These are phyloP conservation scores for Aspergillus sp. DNA, from an alignment of 2,329 filamentous ascomycete genomes.

Conservation along the genomic window DNA sequence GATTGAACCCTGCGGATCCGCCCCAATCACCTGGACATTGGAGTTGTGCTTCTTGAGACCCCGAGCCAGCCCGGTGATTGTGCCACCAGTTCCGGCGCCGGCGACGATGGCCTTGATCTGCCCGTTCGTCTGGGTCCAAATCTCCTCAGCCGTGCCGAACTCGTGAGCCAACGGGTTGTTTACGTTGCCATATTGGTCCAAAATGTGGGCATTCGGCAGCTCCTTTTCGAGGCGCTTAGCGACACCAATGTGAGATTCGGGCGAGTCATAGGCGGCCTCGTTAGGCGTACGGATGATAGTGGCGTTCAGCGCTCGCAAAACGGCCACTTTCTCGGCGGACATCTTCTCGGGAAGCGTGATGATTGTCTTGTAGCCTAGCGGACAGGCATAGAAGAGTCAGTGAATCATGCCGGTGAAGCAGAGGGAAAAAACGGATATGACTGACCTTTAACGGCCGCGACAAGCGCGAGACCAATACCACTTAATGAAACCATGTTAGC, in stretches of 20 bases:
- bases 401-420: not conserved
- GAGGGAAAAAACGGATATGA: not conserved
- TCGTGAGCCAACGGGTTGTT: constrained; percentile 96
- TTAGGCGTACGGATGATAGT: constrained; percentile 98
- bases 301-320: constrained; percentile 87
- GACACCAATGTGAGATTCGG: constrained; percentile 96
- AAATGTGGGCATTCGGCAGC: constrained; percentile 92
- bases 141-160: constrained; percentile 90
- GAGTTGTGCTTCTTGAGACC: constrained; percentile 86
- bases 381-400: constrained; percentile 1
- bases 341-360: constrained; percentile 99
- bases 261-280: constrained; percentile 89
- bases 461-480: constrained; percentile 90
- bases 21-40: constrained; percentile 83
- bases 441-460: constrained; percentile 80
- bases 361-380: constrained; percentile 81
- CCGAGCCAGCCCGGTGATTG: constrained; percentile 82
- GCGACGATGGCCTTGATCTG: constrained; percentile 81
- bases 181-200: constrained; percentile 90
- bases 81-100: constrained; percentile 92
- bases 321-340: constrained; percentile 96
- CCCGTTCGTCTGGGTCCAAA: constrained; percentile 86
- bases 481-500: constrained; percentile 26
- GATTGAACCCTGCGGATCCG: constrained; percentile 89
- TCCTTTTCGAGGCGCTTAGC: constrained; percentile 88